phyloP scores from a whole-genome alignment of 305 asterid genomes.

The Fraxinus nigra region DNA sequence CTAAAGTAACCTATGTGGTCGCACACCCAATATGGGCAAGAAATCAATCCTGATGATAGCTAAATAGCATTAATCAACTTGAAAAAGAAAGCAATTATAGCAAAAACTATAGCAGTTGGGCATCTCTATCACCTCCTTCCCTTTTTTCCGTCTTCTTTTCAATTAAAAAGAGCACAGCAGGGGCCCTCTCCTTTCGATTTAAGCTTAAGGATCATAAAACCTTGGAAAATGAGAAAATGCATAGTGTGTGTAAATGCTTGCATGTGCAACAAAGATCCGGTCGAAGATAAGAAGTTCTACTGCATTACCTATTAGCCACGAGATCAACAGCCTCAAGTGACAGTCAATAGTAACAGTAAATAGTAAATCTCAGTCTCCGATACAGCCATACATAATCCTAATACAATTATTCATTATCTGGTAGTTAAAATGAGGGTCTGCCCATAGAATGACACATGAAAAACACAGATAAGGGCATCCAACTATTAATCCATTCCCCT shows the following conservation, averaged over 20 bases:
- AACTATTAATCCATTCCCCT: slow-evolving; percentile 24
- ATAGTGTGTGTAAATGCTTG: neutral
- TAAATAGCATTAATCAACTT: no score
- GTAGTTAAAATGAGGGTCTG: neutral
- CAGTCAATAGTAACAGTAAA: neutral
- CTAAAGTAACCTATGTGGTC: no score
- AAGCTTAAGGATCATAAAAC: neutral
- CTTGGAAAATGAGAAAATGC: neutral
- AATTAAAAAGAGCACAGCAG: neutral
- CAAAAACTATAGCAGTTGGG: neutral
- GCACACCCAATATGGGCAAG: no score
- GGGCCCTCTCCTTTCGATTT: neutral
- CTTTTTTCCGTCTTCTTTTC: neutral
- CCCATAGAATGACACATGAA: neutral
- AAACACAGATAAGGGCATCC: neutral
- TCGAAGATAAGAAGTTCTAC: neutral
- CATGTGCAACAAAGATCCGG: neutral
- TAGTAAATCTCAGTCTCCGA: neutral
- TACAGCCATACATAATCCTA: neutral
- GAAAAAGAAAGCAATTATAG: neutral
- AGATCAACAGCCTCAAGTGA: neutral
- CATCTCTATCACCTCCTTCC: neutral
- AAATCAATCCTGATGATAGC: no score
- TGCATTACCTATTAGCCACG: neutral
- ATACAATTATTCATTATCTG: neutral